These are phyloP conservation scores for Eucalyptus curtisii DNA, from an alignment of 345 rosid species.

Conservation along the genomic window DNA sequence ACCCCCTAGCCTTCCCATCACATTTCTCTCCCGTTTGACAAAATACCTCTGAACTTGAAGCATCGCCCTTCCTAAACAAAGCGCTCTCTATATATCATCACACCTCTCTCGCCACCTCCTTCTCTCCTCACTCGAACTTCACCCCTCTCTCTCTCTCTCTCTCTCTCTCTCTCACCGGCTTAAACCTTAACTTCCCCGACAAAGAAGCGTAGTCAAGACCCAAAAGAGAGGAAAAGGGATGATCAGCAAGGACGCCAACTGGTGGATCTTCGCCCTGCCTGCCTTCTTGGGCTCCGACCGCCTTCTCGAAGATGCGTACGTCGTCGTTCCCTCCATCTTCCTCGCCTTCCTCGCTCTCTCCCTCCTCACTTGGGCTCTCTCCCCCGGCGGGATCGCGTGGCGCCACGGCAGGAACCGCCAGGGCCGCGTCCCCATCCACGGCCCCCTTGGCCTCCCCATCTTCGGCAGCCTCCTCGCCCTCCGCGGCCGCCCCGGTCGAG, in stretches of 20 bases:
- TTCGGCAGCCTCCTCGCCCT: slow-evolving; percentile 66
- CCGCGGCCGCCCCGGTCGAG: slow-evolving; percentile 6
- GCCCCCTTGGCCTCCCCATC: slow-evolving; percentile 63
- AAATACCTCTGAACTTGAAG: not conserved
- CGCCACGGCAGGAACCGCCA: slow-evolving; percentile 28
- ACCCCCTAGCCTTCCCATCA: not conserved
- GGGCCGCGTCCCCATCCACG: slow-evolving; percentile 43
- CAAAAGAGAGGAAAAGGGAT: slow-evolving; percentile 3
- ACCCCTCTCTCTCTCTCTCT: not conserved
- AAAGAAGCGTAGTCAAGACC: not conserved
- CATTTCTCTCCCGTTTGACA: not conserved
- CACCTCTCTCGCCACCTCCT: not conserved
- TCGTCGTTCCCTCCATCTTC: slow-evolving; percentile 19
- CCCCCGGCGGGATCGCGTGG: slow-evolving; percentile 76
- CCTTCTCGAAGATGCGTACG: slow-evolving; percentile 16
- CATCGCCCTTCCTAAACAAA: not conserved
- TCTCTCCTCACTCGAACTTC: not conserved
- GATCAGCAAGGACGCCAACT: slow-evolving; percentile 29
- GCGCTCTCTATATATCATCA: not conserved
- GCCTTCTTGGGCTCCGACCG: slow-evolving; percentile 31
- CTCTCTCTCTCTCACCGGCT: not conserved
- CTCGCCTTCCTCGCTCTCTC: slow-evolving; percentile 15
- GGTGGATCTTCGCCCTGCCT: slow-evolving; percentile 58
- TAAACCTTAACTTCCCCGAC: not conserved
- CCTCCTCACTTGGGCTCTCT: slow-evolving; percentile 40